phyloP scores from a whole-genome alignment of 2,329 filamentous ascomycete genomes.

The Zalaria obscura region DNA sequence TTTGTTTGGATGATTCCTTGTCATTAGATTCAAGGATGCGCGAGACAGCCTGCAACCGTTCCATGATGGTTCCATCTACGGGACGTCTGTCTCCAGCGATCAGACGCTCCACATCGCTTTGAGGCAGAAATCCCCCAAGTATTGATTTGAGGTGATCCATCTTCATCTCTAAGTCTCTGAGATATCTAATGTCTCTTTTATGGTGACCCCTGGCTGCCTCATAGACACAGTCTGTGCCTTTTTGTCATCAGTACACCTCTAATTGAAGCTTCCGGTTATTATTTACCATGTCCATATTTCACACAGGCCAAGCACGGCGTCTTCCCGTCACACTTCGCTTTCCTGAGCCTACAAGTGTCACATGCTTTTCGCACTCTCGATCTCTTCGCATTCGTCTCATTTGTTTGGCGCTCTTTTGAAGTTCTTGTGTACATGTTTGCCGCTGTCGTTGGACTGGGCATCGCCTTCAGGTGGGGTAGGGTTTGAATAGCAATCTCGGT shows the following conservation, averaged over 20 bases:
- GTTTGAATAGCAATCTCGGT: too few relatives aligned
- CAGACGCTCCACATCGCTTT: background rate
- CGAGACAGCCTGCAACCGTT: background rate
- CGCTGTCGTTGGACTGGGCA: too few relatives aligned
- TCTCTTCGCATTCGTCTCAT: too few relatives aligned
- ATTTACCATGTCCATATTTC: background rate
- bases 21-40: background rate
- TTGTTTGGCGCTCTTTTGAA: too few relatives aligned
- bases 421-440: too few relatives aligned
- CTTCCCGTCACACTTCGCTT: background rate
- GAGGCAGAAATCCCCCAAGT: background rate
- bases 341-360: background rate
- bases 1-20: background rate
- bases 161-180: background rate
- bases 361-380: slow-evolving; percentile 6
- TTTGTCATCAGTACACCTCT: background rate
- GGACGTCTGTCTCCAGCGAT: background rate
- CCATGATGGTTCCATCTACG: background rate
- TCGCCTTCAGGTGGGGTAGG: too few relatives aligned
- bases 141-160: background rate
- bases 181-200: background rate
- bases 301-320: background rate
- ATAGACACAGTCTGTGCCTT: background rate
- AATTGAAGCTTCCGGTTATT: background rate
- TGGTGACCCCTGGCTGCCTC: background rate